A percentile compares a stretch with the other conserved stretches of the same genome.
phyloP scores from a whole-genome alignment of 2,329 filamentous ascomycete genomes.

The Diplodia seriata region DNA sequence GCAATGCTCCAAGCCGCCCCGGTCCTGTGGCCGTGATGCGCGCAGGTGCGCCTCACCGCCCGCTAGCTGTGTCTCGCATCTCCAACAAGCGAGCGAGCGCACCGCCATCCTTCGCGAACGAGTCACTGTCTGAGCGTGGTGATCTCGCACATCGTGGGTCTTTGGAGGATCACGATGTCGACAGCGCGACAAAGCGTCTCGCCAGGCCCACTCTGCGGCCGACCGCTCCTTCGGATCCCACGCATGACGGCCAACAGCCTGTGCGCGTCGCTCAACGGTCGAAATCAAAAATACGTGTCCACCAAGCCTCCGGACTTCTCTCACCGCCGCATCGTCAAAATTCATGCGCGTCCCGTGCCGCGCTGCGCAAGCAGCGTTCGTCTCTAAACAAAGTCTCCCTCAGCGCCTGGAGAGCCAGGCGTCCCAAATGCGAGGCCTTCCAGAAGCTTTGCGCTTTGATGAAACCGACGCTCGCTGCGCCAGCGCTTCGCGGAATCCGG shows the following conservation, averaged over 20 bases:
- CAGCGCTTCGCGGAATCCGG: conserved; percentile 25
- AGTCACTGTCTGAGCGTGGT: conserved; percentile 23
- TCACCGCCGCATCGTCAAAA: conserved; percentile 24
- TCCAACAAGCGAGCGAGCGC: conserved; percentile 24
- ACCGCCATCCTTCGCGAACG: conserved; percentile 26
- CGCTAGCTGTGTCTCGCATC: conserved; percentile 25
- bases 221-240: conserved; percentile 30
- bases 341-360: conserved; percentile 26
- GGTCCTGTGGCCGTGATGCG: conserved; percentile 6
- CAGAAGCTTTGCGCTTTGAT: conserved; percentile 26
- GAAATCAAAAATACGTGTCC: conserved; percentile 24
- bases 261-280: conserved; percentile 25
- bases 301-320: conserved; percentile 5
- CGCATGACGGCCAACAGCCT: conserved; percentile 28
- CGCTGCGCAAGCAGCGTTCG: not conserved
- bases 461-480: conserved; percentile 22
- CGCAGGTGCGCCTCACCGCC: conserved; percentile 22
- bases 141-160: conserved; percentile 29
- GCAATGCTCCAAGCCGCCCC: not conserved
- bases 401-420: not conserved
- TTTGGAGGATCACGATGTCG: conserved; percentile 29
- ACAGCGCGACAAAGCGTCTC: conserved; percentile 28
- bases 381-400: conserved; percentile 14
- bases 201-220: conserved; percentile 23
- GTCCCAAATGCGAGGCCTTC: conserved; percentile 16